Conservation (phyloP, 2,329 filamentous ascomycete species). For the Phyllosticta citribraziliensis region DNA sequence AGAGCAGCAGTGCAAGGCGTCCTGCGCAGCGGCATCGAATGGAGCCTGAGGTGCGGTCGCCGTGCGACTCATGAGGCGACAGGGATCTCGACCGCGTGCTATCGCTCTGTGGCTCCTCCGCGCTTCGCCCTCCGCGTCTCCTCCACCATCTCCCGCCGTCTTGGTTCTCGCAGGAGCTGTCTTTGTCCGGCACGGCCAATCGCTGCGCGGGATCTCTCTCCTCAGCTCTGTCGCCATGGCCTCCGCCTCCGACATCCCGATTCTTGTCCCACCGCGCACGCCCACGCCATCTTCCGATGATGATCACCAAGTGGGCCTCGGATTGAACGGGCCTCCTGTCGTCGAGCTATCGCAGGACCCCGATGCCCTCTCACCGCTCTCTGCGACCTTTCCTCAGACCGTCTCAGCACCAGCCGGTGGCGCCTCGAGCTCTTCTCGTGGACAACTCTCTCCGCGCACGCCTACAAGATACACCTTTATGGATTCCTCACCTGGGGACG, state of each 20-base stretch:
- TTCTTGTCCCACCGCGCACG: slow-evolving; percentile 52
- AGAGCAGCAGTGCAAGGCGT: not conserved
- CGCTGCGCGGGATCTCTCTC: slow-evolving; percentile 8
- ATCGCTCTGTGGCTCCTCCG: not conserved
- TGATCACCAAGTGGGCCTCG: slow-evolving; percentile 24
- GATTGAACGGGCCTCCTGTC: slow-evolving; percentile 19
- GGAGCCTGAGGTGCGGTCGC: not conserved
- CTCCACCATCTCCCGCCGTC: not conserved
- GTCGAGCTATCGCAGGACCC: slow-evolving; percentile 11
- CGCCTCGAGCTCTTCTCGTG: slow-evolving; percentile 25
- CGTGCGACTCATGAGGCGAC: not conserved
- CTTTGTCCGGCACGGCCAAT: slow-evolving; percentile 14
- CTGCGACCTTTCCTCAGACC: slow-evolving; percentile 24
- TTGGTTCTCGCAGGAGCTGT: not conserved
- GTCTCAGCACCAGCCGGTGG: not conserved
- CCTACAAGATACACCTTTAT: slow-evolving; percentile 21
- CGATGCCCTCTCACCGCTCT: slow-evolving; percentile 30
- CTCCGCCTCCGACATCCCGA: slow-evolving; percentile 42
- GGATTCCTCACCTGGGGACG: slow-evolving; percentile 14
- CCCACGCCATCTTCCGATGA: slow-evolving; percentile 54
- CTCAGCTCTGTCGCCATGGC: slow-evolving; percentile 38
- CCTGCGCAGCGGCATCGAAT: not conserved
- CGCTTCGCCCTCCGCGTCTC: not conserved
- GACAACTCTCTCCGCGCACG: slow-evolving; percentile 37
- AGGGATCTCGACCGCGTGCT: not conserved